These are phyloP conservation scores for Testicularia cyperi DNA, from an alignment of 1,284 basidiomycete species.

Conservation along the genomic window DNA sequence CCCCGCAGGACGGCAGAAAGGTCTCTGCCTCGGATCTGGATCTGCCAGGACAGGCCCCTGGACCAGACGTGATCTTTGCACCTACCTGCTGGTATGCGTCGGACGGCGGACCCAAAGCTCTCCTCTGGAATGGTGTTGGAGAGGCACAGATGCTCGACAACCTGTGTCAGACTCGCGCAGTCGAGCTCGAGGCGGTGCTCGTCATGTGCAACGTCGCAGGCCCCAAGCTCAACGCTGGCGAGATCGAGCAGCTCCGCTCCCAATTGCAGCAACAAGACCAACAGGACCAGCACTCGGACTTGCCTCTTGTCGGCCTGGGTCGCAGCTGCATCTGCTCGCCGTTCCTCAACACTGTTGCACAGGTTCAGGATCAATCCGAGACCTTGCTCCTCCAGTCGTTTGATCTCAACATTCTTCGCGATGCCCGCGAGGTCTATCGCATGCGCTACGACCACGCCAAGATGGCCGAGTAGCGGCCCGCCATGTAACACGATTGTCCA, in stretches of 20 bases:
- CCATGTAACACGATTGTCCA: no score
- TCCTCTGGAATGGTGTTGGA: constrained; percentile 43
- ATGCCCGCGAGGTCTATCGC: constrained; percentile 41
- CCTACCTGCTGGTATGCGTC: constrained; percentile 58
- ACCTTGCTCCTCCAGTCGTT: constrained; percentile 42
- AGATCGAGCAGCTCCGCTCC: constrained; percentile 2
- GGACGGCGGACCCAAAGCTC: constrained; percentile 46
- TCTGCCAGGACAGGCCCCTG: constrained; percentile 17
- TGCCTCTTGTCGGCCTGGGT: constrained; percentile 43
- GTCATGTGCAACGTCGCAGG: constrained; percentile 57
- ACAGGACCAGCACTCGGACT: constrained; percentile 8
- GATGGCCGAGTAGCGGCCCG: no score
- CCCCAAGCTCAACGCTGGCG: constrained; percentile 8
- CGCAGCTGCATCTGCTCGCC: constrained; percentile 48
- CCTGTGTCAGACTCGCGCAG: constrained; percentile 39
- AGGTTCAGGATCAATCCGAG: constrained; percentile 37
- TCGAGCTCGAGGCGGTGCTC: constrained; percentile 51
- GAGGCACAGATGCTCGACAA: constrained; percentile 48
- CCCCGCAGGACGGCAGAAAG: not conserved
- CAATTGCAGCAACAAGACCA: not conserved
- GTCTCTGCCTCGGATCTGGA: constrained; percentile 31
- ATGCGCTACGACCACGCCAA: constrained; percentile 42
- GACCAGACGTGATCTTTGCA: constrained; percentile 55
- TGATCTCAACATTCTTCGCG: constrained; percentile 36
- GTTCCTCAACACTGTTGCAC: constrained; percentile 41